phyloP scores from a whole-genome alignment of 2,329 filamentous ascomycete genomes.

The Alternaria sp. region DNA sequence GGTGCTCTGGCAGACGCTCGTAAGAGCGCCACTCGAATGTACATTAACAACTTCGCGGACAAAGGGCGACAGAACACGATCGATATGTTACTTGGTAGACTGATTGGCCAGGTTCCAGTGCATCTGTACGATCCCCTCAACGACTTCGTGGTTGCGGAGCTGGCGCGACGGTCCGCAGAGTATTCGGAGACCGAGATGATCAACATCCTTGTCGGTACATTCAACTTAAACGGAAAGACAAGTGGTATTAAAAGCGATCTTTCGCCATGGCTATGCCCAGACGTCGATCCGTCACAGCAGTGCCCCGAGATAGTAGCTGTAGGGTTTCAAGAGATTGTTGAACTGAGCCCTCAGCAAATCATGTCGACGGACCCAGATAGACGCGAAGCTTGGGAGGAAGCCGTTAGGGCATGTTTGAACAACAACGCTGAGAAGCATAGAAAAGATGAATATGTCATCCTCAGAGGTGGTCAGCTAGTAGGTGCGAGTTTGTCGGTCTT shows the following conservation, averaged over 20 bases:
- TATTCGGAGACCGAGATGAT: conserved; percentile 79
- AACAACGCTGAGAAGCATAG: conserved; percentile 69
- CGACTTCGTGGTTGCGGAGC: conserved; percentile 82
- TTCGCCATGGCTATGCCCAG: conserved; percentile 83
- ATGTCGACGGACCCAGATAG: conserved; percentile 96
- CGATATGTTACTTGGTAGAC: conserved; percentile 85
- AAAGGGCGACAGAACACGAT: conserved; percentile 93
- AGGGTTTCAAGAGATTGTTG: conserved; percentile 98
- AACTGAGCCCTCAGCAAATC: conserved; percentile 95
- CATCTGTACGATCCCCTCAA: conserved; percentile 93
- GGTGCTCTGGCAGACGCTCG: conserved; percentile 93
- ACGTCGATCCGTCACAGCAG: conserved; percentile 62
- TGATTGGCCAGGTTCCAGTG: conserved; percentile 84
- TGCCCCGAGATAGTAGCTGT: conserved; percentile 88
- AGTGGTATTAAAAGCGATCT: conserved; percentile 81
- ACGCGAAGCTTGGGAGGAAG: conserved; percentile 84
- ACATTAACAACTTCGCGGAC: conserved; percentile 97
- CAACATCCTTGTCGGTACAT: conserved; percentile 85
- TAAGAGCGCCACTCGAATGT: conserved; percentile 91
- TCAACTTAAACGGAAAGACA: conserved; percentile 92
- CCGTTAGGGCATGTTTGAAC: conserved; percentile 81
- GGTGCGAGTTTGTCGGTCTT: conserved; percentile 93
- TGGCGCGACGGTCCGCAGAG: conserved; percentile 71
- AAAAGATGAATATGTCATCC: conserved; percentile 82
- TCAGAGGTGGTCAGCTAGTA: conserved; percentile 92